Evolutionary conservation across 1,284 basidiomycete genomes (phyloP), one percentile per base, ranked within the genome.

Genomic region (Austroboletus sp.): DNA sequence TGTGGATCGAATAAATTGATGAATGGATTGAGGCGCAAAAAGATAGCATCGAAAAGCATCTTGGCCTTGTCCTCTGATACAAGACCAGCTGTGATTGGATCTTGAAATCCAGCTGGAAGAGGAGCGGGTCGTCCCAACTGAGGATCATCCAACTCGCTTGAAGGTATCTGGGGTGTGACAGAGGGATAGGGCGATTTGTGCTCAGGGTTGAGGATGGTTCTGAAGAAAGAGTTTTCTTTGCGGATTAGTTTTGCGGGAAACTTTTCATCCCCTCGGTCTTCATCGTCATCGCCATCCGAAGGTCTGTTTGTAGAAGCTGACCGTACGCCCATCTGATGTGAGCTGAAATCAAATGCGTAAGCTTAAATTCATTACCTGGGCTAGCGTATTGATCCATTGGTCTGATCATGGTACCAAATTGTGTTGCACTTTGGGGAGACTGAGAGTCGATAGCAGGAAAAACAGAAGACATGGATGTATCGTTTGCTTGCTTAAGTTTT

Each of bases 1-100:
- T 78, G 70, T 27, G 85, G 82, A 66, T 90, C 88, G 58, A 90
- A 88, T 27, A 90, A 71, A 62, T 87, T 88, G 68, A 90, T 79
- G 65, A 89, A 90, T 11, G 85, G 83, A 61, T 90, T 90, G 42
- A 90, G 74, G 44, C 85, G 82, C 46, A 86, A 63, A 66, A 85
- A 88, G 59, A 89, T 74, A 54, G 77, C 67, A 59, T 89, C 86
- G 53, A 88, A 87, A 32, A 87, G 70, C 40, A 78, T 71, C 56
- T 74, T 73, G 32, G 82, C 84, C 45, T 82, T 77, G 37, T 73
- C 71, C 55, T 85, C 82, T 48, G 73, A 72, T 54, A 89, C 71
- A 51, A 87, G 71, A 25, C 81, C 83, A 43, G 77, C 74, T 10
- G 74, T 69, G 54, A 89, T 74, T 21, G 85, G 87, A 61, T 89